Percentiles rank a stretch among this genome's conserved stretches.
These are phyloP conservation scores for Tylopilus vinaceipallidus DNA, from an alignment of 768 basidiomycete genomes.

Conservation along the genomic window DNA sequence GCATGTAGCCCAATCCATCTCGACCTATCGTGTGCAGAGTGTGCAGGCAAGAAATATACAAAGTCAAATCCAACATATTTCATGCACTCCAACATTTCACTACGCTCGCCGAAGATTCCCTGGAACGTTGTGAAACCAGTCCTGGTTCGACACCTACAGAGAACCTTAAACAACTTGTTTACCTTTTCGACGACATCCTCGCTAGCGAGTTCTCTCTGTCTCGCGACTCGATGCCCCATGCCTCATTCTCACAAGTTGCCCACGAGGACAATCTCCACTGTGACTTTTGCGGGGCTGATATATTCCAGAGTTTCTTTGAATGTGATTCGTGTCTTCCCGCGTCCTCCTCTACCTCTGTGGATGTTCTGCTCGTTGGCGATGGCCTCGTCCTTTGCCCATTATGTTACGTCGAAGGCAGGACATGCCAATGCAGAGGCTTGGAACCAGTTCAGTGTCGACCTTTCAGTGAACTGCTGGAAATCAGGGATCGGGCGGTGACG, in stretches of 20 bases:
- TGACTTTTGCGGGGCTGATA: conserved; percentile 79
- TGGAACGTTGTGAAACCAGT: not conserved
- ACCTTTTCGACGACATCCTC: conserved; percentile 52
- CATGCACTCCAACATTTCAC: conserved; percentile 45
- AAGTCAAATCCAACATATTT: conserved; percentile 65
- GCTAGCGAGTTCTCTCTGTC: conserved; percentile 40
- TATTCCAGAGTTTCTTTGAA: conserved; percentile 81
- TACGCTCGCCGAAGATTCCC: conserved; percentile 5
- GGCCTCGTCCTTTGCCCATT: conserved; percentile 59
- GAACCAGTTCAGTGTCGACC: conserved; percentile 54
- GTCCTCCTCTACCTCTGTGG: conserved; percentile 12
- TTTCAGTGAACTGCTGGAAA: conserved; percentile 43
- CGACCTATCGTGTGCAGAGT: conserved; percentile 45
- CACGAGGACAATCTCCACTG: conserved; percentile 44
- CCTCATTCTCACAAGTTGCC: conserved; percentile 22
- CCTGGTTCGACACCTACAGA: not conserved
- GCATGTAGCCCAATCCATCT: not conserved
- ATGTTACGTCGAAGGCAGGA: conserved; percentile 78
- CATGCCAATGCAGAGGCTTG: conserved; percentile 65
- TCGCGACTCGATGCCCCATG: conserved; percentile 31
- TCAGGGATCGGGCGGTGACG: conserved; percentile 39
- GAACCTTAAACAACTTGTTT: conserved; percentile 38
- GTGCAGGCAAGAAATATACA: conserved; percentile 77
- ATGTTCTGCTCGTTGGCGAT: conserved; percentile 33
- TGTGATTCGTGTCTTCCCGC: conserved; percentile 49